Base-by-base conservation (phyloP, 1,284 basidiomycete species). In the Puccinia polysora region DNA sequence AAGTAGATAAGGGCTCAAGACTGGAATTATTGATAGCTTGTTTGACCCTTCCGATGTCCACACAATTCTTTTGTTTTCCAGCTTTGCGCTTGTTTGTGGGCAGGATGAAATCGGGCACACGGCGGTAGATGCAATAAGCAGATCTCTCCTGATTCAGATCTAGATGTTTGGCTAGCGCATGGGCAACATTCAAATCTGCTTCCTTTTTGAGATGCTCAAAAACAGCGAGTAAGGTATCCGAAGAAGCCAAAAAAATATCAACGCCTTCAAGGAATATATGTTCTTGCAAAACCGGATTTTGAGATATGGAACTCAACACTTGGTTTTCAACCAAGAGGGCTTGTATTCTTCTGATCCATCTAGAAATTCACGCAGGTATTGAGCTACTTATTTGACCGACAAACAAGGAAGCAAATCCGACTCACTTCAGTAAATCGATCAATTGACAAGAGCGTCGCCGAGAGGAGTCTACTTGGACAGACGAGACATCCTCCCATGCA, bases 171-270 rank as follows among this genome's bases (percentile, higher is more conserved):
- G 86, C 89, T 40, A 90, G 82, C 34, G 85, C 79, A 2, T 74
- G n/a, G 50, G 50, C n/a, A 74, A 64, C 38, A 40, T 43, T 0
- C 75, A 60, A 3, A 79, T 78, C 1, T 76, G 75, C 0, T 84
- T 82, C 67, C 89, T 81, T 38, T 82, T 78, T 86, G 86, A 34
- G 80, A 82, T 74, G 80, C 84, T 73, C 86, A 84, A 18, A 85
- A 80, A 1, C 83, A 76, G 2, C 85, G 87, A 45, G 84, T 81
- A 36, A 82, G 78, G 55, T 62, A 38, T 70, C 75, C 6, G 74
- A 86, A 30, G 85, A 84, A 25, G 91, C 92, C 74, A 97, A 89
- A 81, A 98, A 97, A 30, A 96, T 86, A 79, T 98, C 96, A 30
- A 88, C 85, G 0, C 90, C 91, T 78, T 96, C 91, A 52, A 94